Percentiles rank a stretch among this genome's conserved stretches.
Conservation (phyloP, 2,329 filamentous ascomycete species). For the Botrytis byssoidea region DNA sequence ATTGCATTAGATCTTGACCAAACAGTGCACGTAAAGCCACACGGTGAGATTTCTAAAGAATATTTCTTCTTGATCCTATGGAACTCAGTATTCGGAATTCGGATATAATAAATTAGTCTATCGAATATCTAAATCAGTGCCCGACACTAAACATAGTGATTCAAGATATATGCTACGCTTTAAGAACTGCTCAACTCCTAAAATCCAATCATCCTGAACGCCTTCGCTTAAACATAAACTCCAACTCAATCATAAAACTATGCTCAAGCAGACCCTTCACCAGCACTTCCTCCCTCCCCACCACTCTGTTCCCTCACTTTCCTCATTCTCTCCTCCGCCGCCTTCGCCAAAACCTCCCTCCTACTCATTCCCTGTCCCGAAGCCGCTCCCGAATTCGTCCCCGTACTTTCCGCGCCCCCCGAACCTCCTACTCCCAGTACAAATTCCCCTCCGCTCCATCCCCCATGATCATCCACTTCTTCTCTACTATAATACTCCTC, state of each 20-base stretch:
- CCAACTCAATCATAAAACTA: background rate
- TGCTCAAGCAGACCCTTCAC: background rate
- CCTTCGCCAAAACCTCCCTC: slow-evolving; percentile 72
- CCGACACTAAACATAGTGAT: background rate
- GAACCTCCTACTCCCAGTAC: slow-evolving; percentile 60
- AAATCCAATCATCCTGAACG: background rate
- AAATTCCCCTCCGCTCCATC: slow-evolving; percentile 78
- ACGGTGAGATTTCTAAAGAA: accelerated
- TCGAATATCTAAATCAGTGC: background rate
- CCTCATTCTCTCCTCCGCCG: slow-evolving; percentile 60
- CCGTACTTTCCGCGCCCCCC: slow-evolving; percentile 42
- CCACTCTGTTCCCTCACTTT: slow-evolving; percentile 33
- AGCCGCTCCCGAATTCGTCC: slow-evolving; percentile 23
- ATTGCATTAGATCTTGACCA: too few relatives aligned
- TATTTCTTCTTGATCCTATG: background rate
- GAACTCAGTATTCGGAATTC: background rate
- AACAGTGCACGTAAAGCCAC: background rate
- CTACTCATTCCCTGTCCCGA: slow-evolving; percentile 53
- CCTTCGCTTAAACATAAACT: background rate
- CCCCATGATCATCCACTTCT: slow-evolving; percentile 65
- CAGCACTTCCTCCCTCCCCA: background rate
- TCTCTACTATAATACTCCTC: slow-evolving; percentile 54
- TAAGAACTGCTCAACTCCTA: background rate
- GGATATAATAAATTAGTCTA: background rate
- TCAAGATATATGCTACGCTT: too few relatives aligned